Evolutionary conservation across 2,329 filamentous ascomycete genomes (phyloP).

Genomic region (Aspergillus spinulosporus): DNA sequence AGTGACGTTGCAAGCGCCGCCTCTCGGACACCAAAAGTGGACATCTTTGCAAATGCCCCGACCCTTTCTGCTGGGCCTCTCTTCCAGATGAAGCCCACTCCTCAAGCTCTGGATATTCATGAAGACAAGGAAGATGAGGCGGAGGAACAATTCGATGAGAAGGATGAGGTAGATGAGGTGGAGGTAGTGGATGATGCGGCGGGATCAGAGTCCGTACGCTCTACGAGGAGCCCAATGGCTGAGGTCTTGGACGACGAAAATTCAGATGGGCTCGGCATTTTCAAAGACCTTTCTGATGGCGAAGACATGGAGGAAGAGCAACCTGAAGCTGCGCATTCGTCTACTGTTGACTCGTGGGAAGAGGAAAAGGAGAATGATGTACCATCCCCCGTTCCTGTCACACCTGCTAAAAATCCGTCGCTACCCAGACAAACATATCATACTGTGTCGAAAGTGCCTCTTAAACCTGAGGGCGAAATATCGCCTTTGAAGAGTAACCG

Average conservation of each 20-base stretch:
- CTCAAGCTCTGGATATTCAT: conserved; percentile 20
- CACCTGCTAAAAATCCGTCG: conserved; percentile 53
- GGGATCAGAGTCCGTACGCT: conserved; percentile 1
- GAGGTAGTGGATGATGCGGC: not conserved
- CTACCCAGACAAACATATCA: conserved; percentile 60
- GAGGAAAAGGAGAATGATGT: conserved; percentile 34
- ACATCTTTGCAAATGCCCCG: conserved; percentile 12
- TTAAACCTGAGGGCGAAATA: conserved; percentile 63
- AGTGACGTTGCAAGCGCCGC: conserved; percentile 8
- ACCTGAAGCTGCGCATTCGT: not conserved
- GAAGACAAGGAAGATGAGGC: conserved; percentile 23
- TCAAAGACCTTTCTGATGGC: conserved; percentile 15
- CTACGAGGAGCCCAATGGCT: conserved; percentile 17
- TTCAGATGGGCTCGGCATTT: conserved; percentile 8
- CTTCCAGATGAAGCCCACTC: not conserved
- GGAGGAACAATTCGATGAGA: conserved; percentile 16
- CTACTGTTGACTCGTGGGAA: conserved; percentile 38
- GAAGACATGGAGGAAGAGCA: not conserved
- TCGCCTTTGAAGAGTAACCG: conserved; percentile 49
- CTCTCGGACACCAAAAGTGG: not conserved
- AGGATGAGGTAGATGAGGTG: not conserved
- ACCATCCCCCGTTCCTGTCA: conserved; percentile 47
- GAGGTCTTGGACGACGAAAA: conserved; percentile 18
- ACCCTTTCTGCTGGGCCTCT: conserved; percentile 16
- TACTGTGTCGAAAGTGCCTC: conserved; percentile 74